Evolutionary conservation across 352 stramenopile genomes (phyloP), one percentile per base, ranked within the genome.

Genomic region (Phytophthora palmivora): DNA sequence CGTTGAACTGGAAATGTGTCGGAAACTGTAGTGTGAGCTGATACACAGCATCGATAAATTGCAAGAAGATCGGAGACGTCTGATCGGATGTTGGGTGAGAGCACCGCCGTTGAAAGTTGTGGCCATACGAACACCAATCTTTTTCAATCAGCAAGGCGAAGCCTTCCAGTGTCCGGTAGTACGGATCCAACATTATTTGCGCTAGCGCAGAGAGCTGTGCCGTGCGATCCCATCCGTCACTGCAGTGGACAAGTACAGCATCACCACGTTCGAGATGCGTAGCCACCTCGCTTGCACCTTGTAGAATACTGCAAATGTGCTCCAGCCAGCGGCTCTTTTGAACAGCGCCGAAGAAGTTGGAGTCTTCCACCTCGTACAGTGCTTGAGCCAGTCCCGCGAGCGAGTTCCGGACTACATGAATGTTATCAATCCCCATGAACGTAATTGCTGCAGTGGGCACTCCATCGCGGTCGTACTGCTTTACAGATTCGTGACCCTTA

Each of bases 21-120:
- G 98, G 98, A 54, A 98, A 99, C 63, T 99, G 96, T 34, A 97
- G 78, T 11, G 98, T 91, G 19, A 99, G 73, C 75, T 99, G 97
- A 66, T 97, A 99, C 22, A 99, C 93, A 53, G 90, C 98, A 76
- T 99, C 97, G 14, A 99, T 75, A 72, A 99, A 99, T 69, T 99
- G 97, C 36, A 99, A 72, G 78, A 99, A 99, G 42, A 99, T 97
- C 3, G 98, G 98, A 37, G 97, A 99, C 16, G 96, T 92, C 66
- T 99, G 91, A 43, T 98, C 93, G 7, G 86, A 91, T 3, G 82
- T 91, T 26, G 84, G 83, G 63, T 92, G 84, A 0, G 79, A 82
- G 44, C 80, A 92, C 1, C 91, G 70, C 30, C 92, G 85, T 47
- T 86, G 73, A 65, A 97, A 97, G 67, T 89, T 94, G 67, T 97